Base-by-base conservation (phyloP, 805 yeast species). In the Wilhelminamyces savonicus region DNA sequence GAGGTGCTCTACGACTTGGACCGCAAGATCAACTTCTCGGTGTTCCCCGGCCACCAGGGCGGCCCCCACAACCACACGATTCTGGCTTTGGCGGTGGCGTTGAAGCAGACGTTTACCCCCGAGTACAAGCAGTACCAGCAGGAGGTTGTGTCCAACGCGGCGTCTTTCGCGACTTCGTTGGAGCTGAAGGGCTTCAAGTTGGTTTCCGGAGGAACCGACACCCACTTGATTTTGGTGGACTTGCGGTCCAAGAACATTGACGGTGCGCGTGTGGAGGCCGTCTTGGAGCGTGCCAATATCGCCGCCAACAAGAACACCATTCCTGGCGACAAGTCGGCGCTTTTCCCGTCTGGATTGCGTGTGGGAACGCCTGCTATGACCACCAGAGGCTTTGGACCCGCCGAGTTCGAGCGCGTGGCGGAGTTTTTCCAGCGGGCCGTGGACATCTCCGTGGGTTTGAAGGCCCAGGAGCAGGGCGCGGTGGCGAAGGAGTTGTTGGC, bases 1-100 rank as follows among this genome's bases (percentile, higher is more conserved):
- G 88, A 85, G 62, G 68, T 82, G 33, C 65, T 71, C 29, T 88
- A 86, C 58, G 96, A 90, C 50, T 74, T 90, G 52, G 97, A 90
- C 63, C 76, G 78, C 54, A 82, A 78, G 56, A 87, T 90, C 63
- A 90, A 90, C 74, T 90, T 90, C 56, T 85, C 96, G 19, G 97
- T 90, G 33, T 90, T 90, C 84, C 98, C 98, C 46, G 97, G 94
- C 42, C 97, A 90, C 62, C 98, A 90, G 71, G 98, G 98, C 70
- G 98, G 98, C 54, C 98, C 98, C 45, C 97, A 90, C 64, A 90
- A 90, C 69, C 97, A 90, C 65, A 90, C 97, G 48, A 90, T 90
- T 52, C 78, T 95, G 41, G 97, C 97, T 13, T 71, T 90, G 47
- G 94, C 97, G 19, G 90, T 87, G 34, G 97, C 97, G 22, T 74